Percentiles rank a stretch among this genome's conserved stretches.
Conservation (phyloP, 768 basidiomycete species). For the Naganishia vishniacii region DNA sequence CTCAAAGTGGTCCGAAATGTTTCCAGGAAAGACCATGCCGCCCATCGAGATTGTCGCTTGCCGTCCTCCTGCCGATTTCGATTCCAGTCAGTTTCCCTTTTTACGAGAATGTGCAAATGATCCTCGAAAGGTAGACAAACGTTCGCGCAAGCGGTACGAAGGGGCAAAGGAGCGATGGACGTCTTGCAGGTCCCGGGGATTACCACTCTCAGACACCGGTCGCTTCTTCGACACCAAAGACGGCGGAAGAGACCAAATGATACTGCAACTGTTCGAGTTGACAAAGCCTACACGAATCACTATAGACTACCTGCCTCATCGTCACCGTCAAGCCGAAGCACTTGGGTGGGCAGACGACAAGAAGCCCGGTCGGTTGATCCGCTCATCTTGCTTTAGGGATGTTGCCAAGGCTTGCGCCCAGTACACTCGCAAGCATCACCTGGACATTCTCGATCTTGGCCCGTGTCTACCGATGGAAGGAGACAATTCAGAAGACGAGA, state of each 20-base stretch:
- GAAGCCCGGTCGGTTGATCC: not conserved
- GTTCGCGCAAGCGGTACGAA: not conserved
- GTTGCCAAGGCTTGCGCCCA: not conserved
- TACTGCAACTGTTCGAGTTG: not conserved
- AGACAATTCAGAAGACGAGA: too few species aligned
- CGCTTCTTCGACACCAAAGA: not conserved
- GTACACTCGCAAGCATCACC: not conserved
- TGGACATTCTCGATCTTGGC: conserved; percentile 8
- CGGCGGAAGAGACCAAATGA: not conserved
- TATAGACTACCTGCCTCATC: conserved; percentile 1
- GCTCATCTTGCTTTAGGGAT: not conserved
- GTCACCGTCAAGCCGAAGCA: not conserved
- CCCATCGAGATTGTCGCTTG: conserved; percentile 5
- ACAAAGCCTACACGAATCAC: not conserved
- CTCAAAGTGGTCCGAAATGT: not conserved
- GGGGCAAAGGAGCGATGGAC: not conserved
- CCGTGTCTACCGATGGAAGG: conserved; percentile 1
- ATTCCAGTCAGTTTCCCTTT: not conserved
- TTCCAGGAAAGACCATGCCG: not conserved
- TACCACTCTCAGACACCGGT: not conserved
- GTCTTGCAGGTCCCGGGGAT: not conserved
- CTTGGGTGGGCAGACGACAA: not conserved
- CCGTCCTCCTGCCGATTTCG: conserved; percentile 3
- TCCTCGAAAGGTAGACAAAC: not conserved
- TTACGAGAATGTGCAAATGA: not conserved